Percentiles rank a stretch among this genome's conserved stretches.
Evolutionary conservation across 2,329 filamentous ascomycete species (phyloP).

Genomic region (Aurifilum marmelostoma): DNA sequence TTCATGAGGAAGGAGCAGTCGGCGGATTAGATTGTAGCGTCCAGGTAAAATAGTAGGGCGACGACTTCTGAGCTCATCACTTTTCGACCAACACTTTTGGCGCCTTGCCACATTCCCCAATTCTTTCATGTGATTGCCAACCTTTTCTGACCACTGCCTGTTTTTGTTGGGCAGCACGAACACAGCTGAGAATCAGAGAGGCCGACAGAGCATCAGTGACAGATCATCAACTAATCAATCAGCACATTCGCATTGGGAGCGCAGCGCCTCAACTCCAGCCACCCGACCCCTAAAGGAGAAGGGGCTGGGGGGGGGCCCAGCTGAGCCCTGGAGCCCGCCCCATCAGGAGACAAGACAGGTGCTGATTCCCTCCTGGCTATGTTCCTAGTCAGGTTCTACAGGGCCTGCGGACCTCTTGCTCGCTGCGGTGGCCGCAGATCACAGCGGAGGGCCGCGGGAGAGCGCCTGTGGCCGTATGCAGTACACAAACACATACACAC

Average conservation of each 20-base stretch:
- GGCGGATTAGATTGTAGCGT: background rate
- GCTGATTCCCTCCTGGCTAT: background rate
- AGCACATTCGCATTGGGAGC: background rate
- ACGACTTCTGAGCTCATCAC: background rate
- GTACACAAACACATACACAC: background rate
- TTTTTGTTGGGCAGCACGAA: background rate
- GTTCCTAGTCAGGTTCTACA: background rate
- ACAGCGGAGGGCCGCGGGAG: background rate
- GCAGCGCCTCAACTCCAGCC: conserved; percentile 1
- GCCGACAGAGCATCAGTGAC: conserved; percentile 6
- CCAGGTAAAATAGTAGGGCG: background rate
- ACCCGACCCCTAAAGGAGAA: background rate
- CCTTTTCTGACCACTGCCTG: background rate
- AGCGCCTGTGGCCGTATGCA: background rate
- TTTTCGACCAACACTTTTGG: background rate
- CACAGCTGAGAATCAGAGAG: background rate
- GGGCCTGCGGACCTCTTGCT: background rate
- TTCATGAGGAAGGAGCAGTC: background rate
- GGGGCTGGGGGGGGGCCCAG: background rate
- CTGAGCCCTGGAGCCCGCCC: background rate
- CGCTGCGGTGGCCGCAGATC: background rate
- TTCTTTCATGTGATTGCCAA: background rate
- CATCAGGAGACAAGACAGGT: conserved; percentile 1
- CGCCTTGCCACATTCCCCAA: conserved; percentile 12
- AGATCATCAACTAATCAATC: conserved; percentile 2